Evolutionary conservation across 2,329 filamentous ascomycete genomes (phyloP).

Genomic region (Myriosclerotinia curreyana): DNA sequence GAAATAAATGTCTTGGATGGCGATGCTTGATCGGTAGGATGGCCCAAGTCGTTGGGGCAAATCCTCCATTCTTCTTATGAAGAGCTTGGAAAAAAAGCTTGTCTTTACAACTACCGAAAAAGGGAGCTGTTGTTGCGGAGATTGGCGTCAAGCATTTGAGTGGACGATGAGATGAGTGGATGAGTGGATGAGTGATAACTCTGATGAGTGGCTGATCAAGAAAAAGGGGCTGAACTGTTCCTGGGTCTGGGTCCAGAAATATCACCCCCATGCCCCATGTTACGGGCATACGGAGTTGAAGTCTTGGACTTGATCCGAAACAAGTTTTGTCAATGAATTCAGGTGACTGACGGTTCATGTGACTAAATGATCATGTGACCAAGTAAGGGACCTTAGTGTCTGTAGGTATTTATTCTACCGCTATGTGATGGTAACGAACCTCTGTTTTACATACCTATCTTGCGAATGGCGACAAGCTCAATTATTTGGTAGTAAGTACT

Average conservation of each 20-base stretch:
- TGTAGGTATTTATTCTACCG: too few species aligned
- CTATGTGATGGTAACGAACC: too few species aligned
- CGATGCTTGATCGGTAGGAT: constrained; percentile 5
- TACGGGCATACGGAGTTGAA: too few species aligned
- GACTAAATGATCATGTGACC: too few species aligned
- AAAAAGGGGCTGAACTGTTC: constrained; percentile 9
- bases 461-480: background rate
- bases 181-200: too few species aligned
- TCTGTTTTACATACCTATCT: too few species aligned
- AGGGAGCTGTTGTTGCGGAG: background rate
- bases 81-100: constrained; percentile 15
- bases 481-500: background rate
- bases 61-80: background rate
- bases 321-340: background rate
- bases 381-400: too few species aligned
- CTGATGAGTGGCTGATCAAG: background rate
- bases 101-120: constrained; percentile 18
- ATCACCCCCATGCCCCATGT: too few species aligned
- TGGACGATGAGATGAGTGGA: too few species aligned
- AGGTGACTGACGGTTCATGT: background rate
- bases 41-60: background rate
- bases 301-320: too few species aligned
- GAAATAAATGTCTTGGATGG: constrained; percentile 15
- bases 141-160: constrained; percentile 8
- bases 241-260: too few species aligned